Evolutionary conservation across 2,329 filamentous ascomycete genomes (phyloP), one percentile per base, ranked within the genome.

Genomic region (Botryosphaeria dothidea): DNA sequence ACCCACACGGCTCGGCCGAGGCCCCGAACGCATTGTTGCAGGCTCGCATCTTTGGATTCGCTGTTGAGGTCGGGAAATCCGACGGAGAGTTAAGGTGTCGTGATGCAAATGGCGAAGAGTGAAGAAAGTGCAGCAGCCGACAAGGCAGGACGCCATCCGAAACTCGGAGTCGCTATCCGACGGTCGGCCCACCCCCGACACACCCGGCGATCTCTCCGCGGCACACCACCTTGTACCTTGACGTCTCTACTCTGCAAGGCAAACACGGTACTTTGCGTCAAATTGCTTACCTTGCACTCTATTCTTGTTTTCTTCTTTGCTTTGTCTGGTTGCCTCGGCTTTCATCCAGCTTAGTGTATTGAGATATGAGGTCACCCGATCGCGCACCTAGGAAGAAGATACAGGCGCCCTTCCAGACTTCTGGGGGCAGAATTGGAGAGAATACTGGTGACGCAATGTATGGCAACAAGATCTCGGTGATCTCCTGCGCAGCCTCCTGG

Each of bases 1-100:
- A 38, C 38, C n/a, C 25, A 21, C 38, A 15, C 25, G 15, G n/a
- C 56, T 60, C 56, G 56, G 41, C 56, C 56, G 56, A 46, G 56
- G 27, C n/a, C 1, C 23, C 23, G 25, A 17, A 8, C 25, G 27
- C 41, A 4, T 17, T 23, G 25, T 2, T 25, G 17, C 36, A 25
- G 36, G 17, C 11, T 19, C 29, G 7, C 15, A 11, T n/a, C n/a
- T n/a, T 15, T 27, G 5, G 51, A 34, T 23, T 60, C 27, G 56
- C 13, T 31, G 41, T 23, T 23, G 27, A 27, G 13, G 4, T 60
- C 38, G 56, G 41, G 23, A 45, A 17, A 31, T 7, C 56, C 38
- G 56, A 31, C 2, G n/a, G 38, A 17, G 23, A 27, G 19, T 27
- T 7, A 41, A 43, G 17, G 23, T 58, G 36, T 31, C 27, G 36